Base-by-base conservation (phyloP, 2,329 filamentous ascomycete genomes). In the Didymella arachidicola region DNA sequence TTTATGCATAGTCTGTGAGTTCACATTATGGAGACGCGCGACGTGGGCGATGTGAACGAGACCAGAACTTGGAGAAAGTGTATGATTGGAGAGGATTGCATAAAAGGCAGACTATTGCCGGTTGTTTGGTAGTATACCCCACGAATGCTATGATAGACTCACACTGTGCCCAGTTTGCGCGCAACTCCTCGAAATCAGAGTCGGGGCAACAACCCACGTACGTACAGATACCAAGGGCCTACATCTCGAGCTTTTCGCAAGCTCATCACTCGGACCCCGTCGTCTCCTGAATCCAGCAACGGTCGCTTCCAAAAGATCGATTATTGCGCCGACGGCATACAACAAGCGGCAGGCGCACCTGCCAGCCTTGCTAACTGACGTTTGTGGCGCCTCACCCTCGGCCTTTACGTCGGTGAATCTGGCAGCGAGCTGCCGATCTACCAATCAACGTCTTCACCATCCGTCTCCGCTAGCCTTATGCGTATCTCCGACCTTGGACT, bases 1-100 rank as follows among this genome's bases (percentile, higher is more conserved):
- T 65, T 88, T 12, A 71, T 87, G 82, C 44, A 46, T 7, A 41
- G 45, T 79, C 71, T 82, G 65, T 83, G 19, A 4, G 14, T 16
- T 30, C 30, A 26, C 14, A 7, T 27, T 16, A 27, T 7, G 6
- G 14, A 41, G 22, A 30, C 14, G 10, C 22, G 22, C 22, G 22
- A 22, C 22, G 2, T 22, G 1, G 22, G 22, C 22, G 22, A 22
- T 22, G 22, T 3, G 22, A 22, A 22, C 22, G 48, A 5, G 41
- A 22, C 16, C 6, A 2, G n/a, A 14, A 29, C n/a, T 3, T 19
- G 7, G 7, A 16, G 19, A 27, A 26, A 10, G n/a, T 46, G 32
- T 41, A 26, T 42, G 52, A 43, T 36, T 43, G 38, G 8, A 32
- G 11, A 11, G 0, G 4, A 3, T 11, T 55, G 45, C 45, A 55